phyloP scores from a whole-genome alignment of 1,139 yeast genomes.

The Spathaspora jeffriesii region DNA sequence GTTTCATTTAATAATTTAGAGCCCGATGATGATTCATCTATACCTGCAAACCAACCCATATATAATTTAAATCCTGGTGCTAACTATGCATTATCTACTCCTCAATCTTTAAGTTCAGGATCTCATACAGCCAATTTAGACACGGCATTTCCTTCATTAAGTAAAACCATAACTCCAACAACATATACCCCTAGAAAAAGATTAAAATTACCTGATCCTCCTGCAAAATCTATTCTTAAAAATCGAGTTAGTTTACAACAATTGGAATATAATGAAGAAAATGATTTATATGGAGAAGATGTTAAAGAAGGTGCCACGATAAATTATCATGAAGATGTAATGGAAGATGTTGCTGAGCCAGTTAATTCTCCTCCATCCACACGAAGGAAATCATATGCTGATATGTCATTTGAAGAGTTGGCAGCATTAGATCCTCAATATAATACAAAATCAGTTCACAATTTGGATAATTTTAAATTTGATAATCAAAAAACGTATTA shows the following conservation, averaged over 20 bases:
- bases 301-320: constrained; percentile 21
- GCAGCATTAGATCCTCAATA: constrained; percentile 62
- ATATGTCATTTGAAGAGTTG: constrained; percentile 66
- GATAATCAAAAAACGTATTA: constrained; percentile 41
- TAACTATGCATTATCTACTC: constrained; percentile 3
- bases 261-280: constrained; percentile 22
- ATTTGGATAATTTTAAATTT: constrained; percentile 40
- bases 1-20: constrained; percentile 47
- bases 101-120: constrained; percentile 5
- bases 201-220: constrained; percentile 26
- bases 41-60: constrained; percentile 10
- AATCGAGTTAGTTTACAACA: constrained; percentile 37
- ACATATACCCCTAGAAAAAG: constrained; percentile 11
- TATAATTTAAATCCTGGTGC: constrained; percentile 6
- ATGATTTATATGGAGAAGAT: constrained; percentile 24
- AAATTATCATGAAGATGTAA: constrained; percentile 15
- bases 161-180: constrained; percentile 2
- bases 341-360: constrained; percentile 5
- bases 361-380: neutral
- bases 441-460: constrained; percentile 29
- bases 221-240: constrained; percentile 41
- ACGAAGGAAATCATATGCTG: constrained; percentile 57
- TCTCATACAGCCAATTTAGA: constrained; percentile 1
- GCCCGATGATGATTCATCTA: constrained; percentile 23
- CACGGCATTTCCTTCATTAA: constrained; percentile 1